Evolutionary conservation across 2,329 filamentous ascomycete genomes (phyloP), one percentile per base, ranked within the genome.

Genomic region (Neofusicoccum ribis): DNA sequence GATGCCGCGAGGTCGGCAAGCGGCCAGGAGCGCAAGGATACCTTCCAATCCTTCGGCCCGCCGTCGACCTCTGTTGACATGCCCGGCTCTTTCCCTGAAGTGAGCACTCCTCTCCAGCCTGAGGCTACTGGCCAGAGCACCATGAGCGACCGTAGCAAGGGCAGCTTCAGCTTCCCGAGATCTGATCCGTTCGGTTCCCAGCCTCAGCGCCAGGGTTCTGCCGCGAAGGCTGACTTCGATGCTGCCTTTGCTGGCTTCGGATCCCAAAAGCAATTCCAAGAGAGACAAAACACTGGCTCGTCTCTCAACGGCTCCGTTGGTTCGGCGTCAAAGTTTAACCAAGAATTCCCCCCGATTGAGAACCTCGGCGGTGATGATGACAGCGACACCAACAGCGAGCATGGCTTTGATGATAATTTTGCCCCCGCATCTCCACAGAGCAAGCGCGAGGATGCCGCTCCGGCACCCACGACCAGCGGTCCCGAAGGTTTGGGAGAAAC

Each of bases 281-380:
- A 80, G 62, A 83, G 81, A 66, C 68, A 65, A 23, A 70, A 59
- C 44, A 70, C 76, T 34, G 71, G 70, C 27, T 72, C 75, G 41
- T 73, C 69, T 34, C 65, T 71, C 5, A 74, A 74, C 68, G 72
- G 75, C 6, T 67, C 72, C 56, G 68, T 37, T 69, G 75, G 37
- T 70, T 70, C 70, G 66, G 60, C 84, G 2, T 81, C 78, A 63
- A 80, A 76, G 47, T 90, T 91, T 71, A 85, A 88, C 72, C 84
- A 87, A 23, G 95, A 98, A 74, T 98, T 98, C 74, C 95, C 95
- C 37, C 95, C 94, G 0, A 97, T 98, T 67, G 89, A 90, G n/a
- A 92, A 94, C 74, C 80, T 97, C 65, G 90, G 91, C 67, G 85
- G 88, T 36, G 90, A 93, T 65, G 91, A 94, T 27, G 90, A 96